Evolutionary conservation across 495 filamentous ascomycete species (phyloP).

Genomic region (Hypoxylon lienhwacheense): DNA sequence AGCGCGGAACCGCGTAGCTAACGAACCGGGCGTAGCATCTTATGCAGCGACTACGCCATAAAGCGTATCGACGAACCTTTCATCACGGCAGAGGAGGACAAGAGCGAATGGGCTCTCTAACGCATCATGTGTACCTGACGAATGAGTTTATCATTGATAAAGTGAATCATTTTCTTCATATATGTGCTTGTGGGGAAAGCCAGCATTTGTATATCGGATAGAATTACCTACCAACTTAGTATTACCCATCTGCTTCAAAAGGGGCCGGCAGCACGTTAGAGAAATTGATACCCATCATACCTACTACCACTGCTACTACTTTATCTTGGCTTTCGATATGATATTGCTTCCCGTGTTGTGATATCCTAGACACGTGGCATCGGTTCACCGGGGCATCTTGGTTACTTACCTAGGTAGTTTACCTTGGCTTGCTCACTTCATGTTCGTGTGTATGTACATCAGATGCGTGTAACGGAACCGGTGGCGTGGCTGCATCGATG

Average conservation of each 20-base stretch:
- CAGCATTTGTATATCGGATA: slow-evolving; percentile 22
- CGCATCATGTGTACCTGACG: no score
- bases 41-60: slow-evolving; percentile 93
- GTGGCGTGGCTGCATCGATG: no score
- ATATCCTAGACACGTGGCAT: no score
- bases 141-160: slow-evolving; percentile 17
- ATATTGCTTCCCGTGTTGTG: no score
- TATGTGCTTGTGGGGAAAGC: slow-evolving; percentile 2
- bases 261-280: slow-evolving; percentile 19
- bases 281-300: slow-evolving; percentile 33
- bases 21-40: slow-evolving; percentile 59
- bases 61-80: slow-evolving; percentile 93
- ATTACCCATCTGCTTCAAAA: background rate
- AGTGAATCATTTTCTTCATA: background rate
- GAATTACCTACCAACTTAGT: background rate
- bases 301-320: background rate
- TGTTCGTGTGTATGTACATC: no score
- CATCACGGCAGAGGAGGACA: slow-evolving; percentile 67
- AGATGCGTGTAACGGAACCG: no score
- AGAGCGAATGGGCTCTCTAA: slow-evolving; percentile 80
- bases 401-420: no score
- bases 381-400: no score
- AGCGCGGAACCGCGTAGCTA: background rate
- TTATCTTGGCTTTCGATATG: background rate
- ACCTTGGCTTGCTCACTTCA: no score